Percentiles rank a stretch among this genome's conserved stretches.
Evolutionary conservation across 2,329 filamentous ascomycete species (phyloP).

Genomic region (Phymatotrichopsis omnivora): DNA sequence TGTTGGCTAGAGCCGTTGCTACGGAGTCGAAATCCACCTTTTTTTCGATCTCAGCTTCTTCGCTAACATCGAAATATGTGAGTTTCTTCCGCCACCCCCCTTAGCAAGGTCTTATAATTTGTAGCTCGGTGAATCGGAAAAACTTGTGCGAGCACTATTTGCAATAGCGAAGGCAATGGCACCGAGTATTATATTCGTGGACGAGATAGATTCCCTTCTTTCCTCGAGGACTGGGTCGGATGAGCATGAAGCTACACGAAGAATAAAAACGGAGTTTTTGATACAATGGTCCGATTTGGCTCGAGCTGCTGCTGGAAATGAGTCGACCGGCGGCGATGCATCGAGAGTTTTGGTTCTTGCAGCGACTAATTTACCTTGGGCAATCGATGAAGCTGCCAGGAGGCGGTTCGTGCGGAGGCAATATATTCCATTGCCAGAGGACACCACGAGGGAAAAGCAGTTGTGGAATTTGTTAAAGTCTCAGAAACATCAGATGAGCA

Average conservation of each 20-base stretch:
- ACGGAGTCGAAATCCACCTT: constrained; percentile 93
- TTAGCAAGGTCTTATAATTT: neutral
- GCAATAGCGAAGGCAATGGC: constrained; percentile 78
- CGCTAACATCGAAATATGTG: constrained; percentile 79
- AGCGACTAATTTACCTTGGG: constrained; percentile 93
- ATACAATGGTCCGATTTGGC: constrained; percentile 96
- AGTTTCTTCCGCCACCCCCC: constrained; percentile 1
- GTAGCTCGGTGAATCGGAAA: constrained; percentile 79
- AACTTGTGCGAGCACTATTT: constrained; percentile 87
- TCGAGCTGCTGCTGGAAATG: constrained; percentile 77
- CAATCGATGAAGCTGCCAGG: constrained; percentile 89
- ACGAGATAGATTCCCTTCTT: constrained; percentile 91
- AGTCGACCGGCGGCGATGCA: constrained; percentile 63
- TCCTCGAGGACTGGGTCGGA: constrained; percentile 72
- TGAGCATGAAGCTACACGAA: constrained; percentile 83
- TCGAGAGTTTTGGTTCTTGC: constrained; percentile 85
- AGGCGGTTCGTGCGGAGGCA: constrained; percentile 76
- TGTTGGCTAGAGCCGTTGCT: constrained; percentile 88
- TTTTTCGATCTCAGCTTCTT: constrained; percentile 92
- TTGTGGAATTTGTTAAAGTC: constrained; percentile 69
- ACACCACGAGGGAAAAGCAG: constrained; percentile 67
- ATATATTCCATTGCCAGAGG: constrained; percentile 89
- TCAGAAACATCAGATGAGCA: constrained; percentile 70
- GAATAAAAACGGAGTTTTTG: constrained; percentile 95
- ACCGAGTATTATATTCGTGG: constrained; percentile 94